Base-by-base conservation (phyloP, 1,284 basidiomycete species). In the Ceratobasidium sp. region DNA sequence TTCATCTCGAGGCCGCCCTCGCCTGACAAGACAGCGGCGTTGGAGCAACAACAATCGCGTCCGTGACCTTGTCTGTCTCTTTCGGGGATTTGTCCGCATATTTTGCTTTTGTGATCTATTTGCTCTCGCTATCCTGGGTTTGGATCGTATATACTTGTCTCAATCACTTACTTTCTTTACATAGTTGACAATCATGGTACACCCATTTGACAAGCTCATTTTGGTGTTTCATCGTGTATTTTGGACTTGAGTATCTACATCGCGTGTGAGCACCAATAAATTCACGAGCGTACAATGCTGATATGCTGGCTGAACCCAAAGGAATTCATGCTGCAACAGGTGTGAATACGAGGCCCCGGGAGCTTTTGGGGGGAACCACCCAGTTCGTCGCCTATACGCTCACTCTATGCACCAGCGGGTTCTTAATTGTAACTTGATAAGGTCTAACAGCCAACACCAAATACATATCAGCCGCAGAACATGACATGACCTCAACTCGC, bases 151-250 rank as follows among this genome's bases (percentile, higher is more conserved):
- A 29, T 56, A 29, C 29, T 56, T 27, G 54, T 56, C 22, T 56
- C 54, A 56, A 56, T 56, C 54, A 56, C 19, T 56, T 56, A 27
- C 54, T 56, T n/a, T n/a, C n/a, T n/a, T n/a, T 56, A 56, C 54
- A 56, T 56, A 11, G 54, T 56, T 56, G 24, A 11, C 7, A 51
- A n/a, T 19, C 48, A 51, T 51, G 24, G 54, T 56, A 13, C 29
- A 11, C n/a, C 29, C 24, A 29, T 56, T 29, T 56, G 29, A 56
- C 54, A 56, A 27, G 24, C 54, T 56, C 29, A 27, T 56, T 19
- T 13, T 56, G 14, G 16, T 29, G 54, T 56, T 56, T 34, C 29
- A 19, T 56, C 29, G 14, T 56, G 54, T 56, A 34, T 56, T 29
- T 56, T 34, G 54, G 54, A 56, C 54, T 29, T n/a, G n/a, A n/a